phyloP scores from a whole-genome alignment of 2,329 filamentous ascomycete genomes.

The Uncinocarpus reesii region DNA sequence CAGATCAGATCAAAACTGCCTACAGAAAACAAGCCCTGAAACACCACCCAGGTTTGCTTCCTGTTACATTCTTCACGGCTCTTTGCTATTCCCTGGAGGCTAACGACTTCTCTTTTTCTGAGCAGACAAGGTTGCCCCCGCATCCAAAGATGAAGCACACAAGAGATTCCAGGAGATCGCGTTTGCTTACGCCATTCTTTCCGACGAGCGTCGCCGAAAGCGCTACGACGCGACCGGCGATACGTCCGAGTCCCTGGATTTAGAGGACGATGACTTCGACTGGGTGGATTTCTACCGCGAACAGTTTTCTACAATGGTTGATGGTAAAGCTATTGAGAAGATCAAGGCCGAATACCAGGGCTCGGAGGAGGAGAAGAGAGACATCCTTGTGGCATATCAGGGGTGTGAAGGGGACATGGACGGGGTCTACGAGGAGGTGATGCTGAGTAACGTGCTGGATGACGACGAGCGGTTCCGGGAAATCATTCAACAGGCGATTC shows the following conservation, averaged over 20 bases:
- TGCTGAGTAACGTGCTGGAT: slow-evolving; percentile 71
- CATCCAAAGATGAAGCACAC: slow-evolving; percentile 62
- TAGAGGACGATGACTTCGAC: slow-evolving; percentile 66
- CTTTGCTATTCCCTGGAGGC: too few relatives aligned
- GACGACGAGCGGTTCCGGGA: slow-evolving; percentile 76
- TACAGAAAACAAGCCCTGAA: slow-evolving; percentile 86
- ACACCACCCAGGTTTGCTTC: slow-evolving; percentile 65
- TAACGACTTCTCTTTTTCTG: neutral
- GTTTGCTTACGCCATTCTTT: slow-evolving; percentile 88
- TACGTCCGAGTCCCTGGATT: slow-evolving; percentile 65
- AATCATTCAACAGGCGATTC: slow-evolving; percentile 75
- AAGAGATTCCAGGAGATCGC: slow-evolving; percentile 79
- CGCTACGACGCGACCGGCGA: slow-evolving; percentile 87
- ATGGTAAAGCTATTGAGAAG: slow-evolving; percentile 59
- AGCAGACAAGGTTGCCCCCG: slow-evolving; percentile 63
- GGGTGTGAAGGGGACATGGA: slow-evolving; percentile 65
- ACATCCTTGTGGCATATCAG: slow-evolving; percentile 67
- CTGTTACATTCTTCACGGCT: neutral
- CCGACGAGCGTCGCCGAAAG: slow-evolving; percentile 65
- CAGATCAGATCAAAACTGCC: slow-evolving; percentile 73
- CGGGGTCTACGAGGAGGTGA: slow-evolving; percentile 66
- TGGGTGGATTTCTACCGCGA: slow-evolving; percentile 84
- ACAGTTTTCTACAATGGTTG: slow-evolving; percentile 70
- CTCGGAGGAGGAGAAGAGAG: slow-evolving; percentile 71
- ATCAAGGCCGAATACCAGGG: slow-evolving; percentile 72